Evolutionary conservation across 2,329 filamentous ascomycete species (phyloP).

Genomic region (Fusarium abutilonis): DNA sequence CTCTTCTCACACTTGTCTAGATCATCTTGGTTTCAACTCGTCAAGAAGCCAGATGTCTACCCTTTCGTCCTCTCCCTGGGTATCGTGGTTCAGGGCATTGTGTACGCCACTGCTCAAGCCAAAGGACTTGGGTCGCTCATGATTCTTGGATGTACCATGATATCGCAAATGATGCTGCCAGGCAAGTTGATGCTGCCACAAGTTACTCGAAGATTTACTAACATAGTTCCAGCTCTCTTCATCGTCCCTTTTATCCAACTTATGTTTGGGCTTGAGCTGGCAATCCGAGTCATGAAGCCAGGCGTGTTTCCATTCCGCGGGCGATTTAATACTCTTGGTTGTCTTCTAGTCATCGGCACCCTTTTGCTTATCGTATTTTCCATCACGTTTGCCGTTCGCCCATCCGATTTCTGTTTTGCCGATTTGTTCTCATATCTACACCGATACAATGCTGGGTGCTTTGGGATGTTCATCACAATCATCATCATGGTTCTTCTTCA

Average conservation of each 20-base stretch:
- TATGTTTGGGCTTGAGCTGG: slow-evolving; percentile 71
- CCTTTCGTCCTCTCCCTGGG: slow-evolving; percentile 67
- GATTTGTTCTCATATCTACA: slow-evolving; percentile 74
- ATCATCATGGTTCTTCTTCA: slow-evolving; percentile 61
- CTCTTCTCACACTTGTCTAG: slow-evolving; percentile 43
- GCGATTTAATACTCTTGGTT: slow-evolving; percentile 69
- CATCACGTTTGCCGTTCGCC: slow-evolving; percentile 64
- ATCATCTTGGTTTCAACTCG: slow-evolving; percentile 54
- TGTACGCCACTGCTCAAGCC: slow-evolving; percentile 66
- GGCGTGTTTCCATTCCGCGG: slow-evolving; percentile 67
- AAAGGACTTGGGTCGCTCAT: slow-evolving; percentile 63
- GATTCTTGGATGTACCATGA: slow-evolving; percentile 61
- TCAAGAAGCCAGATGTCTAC: slow-evolving; percentile 60
- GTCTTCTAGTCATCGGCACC: slow-evolving; percentile 61
- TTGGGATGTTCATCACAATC: slow-evolving; percentile 63
- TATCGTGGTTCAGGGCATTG: slow-evolving; percentile 66
- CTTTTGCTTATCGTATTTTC: slow-evolving; percentile 66
- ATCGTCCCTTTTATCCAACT: slow-evolving; percentile 73
- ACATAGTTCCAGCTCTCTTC: slow-evolving; percentile 62
- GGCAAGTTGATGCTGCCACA: slow-evolving; percentile 53
- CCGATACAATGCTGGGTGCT: slow-evolving; percentile 66
- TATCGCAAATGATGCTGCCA: slow-evolving; percentile 68
- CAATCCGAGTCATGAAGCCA: slow-evolving; percentile 63
- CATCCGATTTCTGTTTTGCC: slow-evolving; percentile 71
- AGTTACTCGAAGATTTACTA: slow-evolving; percentile 33